A percentile compares a stretch with the other conserved stretches of the same genome.
phyloP scores from a whole-genome alignment of 495 filamentous ascomycete species.

The Neurospora hispaniola region DNA sequence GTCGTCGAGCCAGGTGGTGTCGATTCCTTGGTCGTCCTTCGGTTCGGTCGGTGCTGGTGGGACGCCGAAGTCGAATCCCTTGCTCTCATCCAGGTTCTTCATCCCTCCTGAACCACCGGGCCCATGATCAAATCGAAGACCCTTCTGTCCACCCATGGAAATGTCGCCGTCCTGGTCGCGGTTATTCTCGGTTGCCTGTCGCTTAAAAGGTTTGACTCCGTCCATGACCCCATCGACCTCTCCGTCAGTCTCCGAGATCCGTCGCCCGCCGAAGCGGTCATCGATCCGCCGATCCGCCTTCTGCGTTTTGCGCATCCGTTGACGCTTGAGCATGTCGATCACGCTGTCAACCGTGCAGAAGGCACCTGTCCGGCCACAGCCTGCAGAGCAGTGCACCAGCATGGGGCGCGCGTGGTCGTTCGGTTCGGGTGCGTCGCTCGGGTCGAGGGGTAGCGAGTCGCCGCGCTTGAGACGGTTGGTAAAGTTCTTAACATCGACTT shows the following conservation, averaged over 20 bases:
- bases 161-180: constrained; percentile 33
- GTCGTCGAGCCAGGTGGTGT: constrained; percentile 34
- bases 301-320: constrained; percentile 35
- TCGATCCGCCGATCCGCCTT: constrained; percentile 22
- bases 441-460: constrained; percentile 17
- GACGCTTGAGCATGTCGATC: constrained; percentile 82
- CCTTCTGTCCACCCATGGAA: constrained; percentile 19
- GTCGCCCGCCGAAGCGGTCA: constrained; percentile 24
- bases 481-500: neutral
- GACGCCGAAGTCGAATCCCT: neutral
- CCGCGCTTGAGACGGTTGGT: neutral
- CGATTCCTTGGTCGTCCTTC: constrained; percentile 11
- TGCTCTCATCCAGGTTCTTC: neutral
- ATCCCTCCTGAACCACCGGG: neutral
- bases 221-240: neutral
- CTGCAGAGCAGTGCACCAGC: constrained; percentile 90
- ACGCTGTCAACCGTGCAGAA: constrained; percentile 96
- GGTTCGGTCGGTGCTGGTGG: neutral
- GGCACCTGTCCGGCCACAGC: constrained; percentile 88
- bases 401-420: constrained; percentile 51
- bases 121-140: neutral
- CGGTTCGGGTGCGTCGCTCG: constrained; percentile 44
- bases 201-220: neutral
- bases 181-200: neutral
- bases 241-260: constrained; percentile 1